A percentile compares a stretch with the other conserved stretches of the same genome.
phyloP scores from a whole-genome alignment of 2,329 filamentous ascomycete genomes.

The Stemphylium lycopersici region DNA sequence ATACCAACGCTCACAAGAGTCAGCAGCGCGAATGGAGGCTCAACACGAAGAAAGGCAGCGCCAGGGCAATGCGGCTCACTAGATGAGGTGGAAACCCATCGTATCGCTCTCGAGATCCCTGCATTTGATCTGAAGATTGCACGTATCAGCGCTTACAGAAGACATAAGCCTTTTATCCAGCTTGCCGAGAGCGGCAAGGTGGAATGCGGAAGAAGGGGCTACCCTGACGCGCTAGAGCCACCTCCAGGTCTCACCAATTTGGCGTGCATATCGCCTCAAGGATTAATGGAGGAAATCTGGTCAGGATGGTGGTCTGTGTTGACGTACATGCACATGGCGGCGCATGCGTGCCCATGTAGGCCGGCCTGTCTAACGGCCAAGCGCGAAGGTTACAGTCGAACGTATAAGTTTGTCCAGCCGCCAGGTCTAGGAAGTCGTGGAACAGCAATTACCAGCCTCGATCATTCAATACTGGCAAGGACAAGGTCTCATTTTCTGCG shows the following conservation, averaged over 20 bases:
- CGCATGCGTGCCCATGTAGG: slow-evolving; percentile 33
- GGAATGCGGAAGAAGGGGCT: slow-evolving; percentile 24
- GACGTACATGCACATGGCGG: slow-evolving; percentile 38
- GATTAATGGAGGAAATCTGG: slow-evolving; percentile 21
- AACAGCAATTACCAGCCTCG: slow-evolving; percentile 23
- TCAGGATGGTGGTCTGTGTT: slow-evolving; percentile 30
- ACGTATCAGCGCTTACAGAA: slow-evolving; percentile 40
- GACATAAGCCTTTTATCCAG: slow-evolving; percentile 34
- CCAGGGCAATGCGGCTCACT: slow-evolving; percentile 39
- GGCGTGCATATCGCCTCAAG: slow-evolving; percentile 37
- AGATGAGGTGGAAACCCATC: slow-evolving; percentile 20
- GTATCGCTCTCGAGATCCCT: slow-evolving; percentile 26
- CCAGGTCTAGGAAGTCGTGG: slow-evolving; percentile 22
- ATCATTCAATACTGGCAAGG: slow-evolving; percentile 13
- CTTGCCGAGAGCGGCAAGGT: slow-evolving; percentile 29
- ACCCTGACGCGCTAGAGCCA: slow-evolving; percentile 37
- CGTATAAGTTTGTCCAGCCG: slow-evolving; percentile 38
- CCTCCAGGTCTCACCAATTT: slow-evolving; percentile 40
- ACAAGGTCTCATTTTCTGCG: background rate
- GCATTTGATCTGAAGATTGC: slow-evolving; percentile 23
- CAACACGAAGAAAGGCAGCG: slow-evolving; percentile 34
- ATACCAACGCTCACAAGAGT: slow-evolving; percentile 20
- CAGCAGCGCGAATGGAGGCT: slow-evolving; percentile 37
- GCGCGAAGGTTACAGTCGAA: slow-evolving; percentile 27
- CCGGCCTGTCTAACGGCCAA: slow-evolving; percentile 37